Conservation (phyloP, 2,329 filamentous ascomycete species). For the Chaetomium globosum region DNA sequence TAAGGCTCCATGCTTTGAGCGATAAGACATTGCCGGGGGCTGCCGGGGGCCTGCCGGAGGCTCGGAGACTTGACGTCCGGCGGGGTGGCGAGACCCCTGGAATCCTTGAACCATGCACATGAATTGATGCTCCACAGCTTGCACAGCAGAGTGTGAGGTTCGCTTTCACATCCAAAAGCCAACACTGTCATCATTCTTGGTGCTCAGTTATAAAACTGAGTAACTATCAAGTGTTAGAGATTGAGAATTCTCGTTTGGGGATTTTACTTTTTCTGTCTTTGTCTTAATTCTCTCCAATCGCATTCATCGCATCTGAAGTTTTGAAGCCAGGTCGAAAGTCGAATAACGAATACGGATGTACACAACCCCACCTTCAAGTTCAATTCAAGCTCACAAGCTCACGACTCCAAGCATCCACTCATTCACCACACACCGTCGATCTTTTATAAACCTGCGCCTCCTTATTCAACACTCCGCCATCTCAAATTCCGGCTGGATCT, state of each 20-base stretch:
- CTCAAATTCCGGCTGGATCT: not conserved
- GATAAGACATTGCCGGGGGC: slow-evolving; percentile 32
- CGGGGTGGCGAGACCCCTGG: not conserved
- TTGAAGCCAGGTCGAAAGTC: not conserved
- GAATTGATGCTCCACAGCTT: not conserved
- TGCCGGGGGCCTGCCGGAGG: slow-evolving; percentile 22
- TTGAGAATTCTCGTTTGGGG: not conserved
- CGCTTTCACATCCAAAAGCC: not conserved
- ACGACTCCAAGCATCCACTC: not conserved
- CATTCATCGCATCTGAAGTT: not conserved
- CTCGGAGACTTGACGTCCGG: not conserved
- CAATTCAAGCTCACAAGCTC: slow-evolving; percentile 1
- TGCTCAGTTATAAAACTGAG: not conserved
- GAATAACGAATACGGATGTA: too few relatives aligned
- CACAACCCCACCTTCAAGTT: not conserved
- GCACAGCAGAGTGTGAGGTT: not conserved
- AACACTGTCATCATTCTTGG: not conserved
- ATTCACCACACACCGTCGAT: not conserved
- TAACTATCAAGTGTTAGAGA: not conserved
- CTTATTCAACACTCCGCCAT: not conserved
- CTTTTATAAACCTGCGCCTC: not conserved
- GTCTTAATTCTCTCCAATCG: not conserved
- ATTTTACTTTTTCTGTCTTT: not conserved
- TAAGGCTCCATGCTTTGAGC: slow-evolving; percentile 21
- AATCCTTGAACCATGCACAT: not conserved